phyloP scores from a whole-genome alignment of 208 protist species.

The Endotrypanum monterogeii region DNA sequence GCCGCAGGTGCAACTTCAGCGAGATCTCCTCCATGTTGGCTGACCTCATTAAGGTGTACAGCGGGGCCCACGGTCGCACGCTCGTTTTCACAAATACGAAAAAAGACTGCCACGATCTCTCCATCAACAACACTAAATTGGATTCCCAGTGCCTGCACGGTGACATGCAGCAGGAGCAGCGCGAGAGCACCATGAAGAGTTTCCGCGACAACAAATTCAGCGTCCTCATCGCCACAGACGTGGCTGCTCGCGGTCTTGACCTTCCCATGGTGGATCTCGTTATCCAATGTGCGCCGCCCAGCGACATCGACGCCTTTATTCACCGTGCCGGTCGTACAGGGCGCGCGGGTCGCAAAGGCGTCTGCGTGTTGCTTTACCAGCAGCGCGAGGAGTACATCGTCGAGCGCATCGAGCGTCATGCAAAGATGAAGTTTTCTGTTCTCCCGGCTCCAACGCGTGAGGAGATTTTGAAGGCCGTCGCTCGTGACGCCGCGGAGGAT shows the following conservation, averaged over 20 bases:
- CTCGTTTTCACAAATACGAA: slow-evolving; percentile 95
- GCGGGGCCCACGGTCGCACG: slow-evolving; percentile 76
- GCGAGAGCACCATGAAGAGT: slow-evolving; percentile 93
- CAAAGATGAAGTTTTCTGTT: slow-evolving; percentile 91
- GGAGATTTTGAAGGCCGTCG: slow-evolving; percentile 87
- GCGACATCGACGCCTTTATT: slow-evolving; percentile 95
- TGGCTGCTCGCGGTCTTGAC: slow-evolving; percentile 89
- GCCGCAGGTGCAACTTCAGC: slow-evolving; percentile 89
- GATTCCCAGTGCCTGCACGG: slow-evolving; percentile 96
- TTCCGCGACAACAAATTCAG: slow-evolving; percentile 94
- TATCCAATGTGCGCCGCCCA: slow-evolving; percentile 84
- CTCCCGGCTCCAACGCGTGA: slow-evolving; percentile 85
- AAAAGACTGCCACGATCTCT: slow-evolving; percentile 91
- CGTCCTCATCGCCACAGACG: slow-evolving; percentile 95
- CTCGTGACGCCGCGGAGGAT: slow-evolving; percentile 84
- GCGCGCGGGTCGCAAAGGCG: slow-evolving; percentile 90
- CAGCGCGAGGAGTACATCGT: slow-evolving; percentile 87
- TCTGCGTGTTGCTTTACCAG: slow-evolving; percentile 90
- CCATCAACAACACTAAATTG: slow-evolving; percentile 91
- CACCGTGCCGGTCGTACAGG: slow-evolving; percentile 97
- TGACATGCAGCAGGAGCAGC: slow-evolving; percentile 94
- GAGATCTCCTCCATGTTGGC: slow-evolving; percentile 92
- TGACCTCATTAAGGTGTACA: slow-evolving; percentile 91
- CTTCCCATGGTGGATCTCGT: slow-evolving; percentile 91
- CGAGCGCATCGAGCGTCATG: slow-evolving; percentile 90